phyloP scores from a whole-genome alignment of 108 stramenopile genomes.

The Schizochytrium sp. region DNA sequence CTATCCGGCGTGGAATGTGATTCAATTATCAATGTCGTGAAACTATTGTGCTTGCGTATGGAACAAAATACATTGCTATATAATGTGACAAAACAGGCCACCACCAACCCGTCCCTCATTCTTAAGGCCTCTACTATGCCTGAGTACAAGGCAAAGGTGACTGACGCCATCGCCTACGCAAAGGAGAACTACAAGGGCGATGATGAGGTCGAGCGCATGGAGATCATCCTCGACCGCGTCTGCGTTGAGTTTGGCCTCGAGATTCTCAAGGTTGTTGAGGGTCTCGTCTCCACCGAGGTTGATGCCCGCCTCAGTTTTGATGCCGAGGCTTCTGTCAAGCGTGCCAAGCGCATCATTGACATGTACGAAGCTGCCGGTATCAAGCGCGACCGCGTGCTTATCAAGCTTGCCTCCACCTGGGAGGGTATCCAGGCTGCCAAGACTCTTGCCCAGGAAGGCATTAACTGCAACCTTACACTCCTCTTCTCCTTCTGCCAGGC shows the following conservation, averaged over 20 bases:
- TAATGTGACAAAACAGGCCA: slow-evolving; percentile 70
- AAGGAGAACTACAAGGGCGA: slow-evolving; percentile 74
- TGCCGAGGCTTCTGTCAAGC: slow-evolving; percentile 84
- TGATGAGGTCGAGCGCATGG: slow-evolving; percentile 74
- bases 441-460: slow-evolving; percentile 90
- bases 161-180: slow-evolving; percentile 84
- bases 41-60: background rate
- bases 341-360: slow-evolving; percentile 87
- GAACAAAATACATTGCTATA: background rate
- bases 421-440: slow-evolving; percentile 95
- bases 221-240: slow-evolving; percentile 89
- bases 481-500: slow-evolving; percentile 94
- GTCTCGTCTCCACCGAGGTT: slow-evolving; percentile 95
- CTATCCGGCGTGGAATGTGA: background rate
- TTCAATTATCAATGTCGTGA: no score
- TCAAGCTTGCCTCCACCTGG: slow-evolving; percentile 98
- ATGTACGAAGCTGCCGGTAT: slow-evolving; percentile 90
- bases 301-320: slow-evolving; percentile 94
- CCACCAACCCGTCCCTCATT: slow-evolving; percentile 91
- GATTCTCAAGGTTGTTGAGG: slow-evolving; percentile 86
- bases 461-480: slow-evolving; percentile 94
- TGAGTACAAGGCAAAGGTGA: slow-evolving; percentile 85
- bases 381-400: slow-evolving; percentile 83
- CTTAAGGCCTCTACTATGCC: slow-evolving; percentile 84
- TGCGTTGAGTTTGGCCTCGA: slow-evolving; percentile 93